A percentile compares a stretch with the other conserved stretches of the same genome.
Evolutionary conservation across 1,284 basidiomycete species (phyloP).

Genomic region (Mycena sp.): DNA sequence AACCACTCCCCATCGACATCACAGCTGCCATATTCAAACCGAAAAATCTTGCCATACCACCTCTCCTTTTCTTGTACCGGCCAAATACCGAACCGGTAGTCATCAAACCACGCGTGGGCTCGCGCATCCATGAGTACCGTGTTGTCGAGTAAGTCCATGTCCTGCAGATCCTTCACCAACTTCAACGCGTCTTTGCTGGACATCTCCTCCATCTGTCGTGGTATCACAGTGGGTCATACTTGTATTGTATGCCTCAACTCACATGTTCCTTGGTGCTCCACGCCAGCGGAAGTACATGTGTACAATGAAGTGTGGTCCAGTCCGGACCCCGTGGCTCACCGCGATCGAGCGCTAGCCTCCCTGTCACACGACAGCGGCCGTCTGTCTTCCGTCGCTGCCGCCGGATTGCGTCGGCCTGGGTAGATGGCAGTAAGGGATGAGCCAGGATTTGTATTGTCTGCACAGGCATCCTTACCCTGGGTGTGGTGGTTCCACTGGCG

Average conservation of each 20-base stretch:
- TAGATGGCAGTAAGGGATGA: neutral
- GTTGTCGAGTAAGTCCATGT: neutral
- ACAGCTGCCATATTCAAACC: constrained; percentile 3
- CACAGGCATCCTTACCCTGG: neutral
- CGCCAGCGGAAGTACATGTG: constrained; percentile 1
- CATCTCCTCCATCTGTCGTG: neutral
- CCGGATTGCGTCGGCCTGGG: neutral
- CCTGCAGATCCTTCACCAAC: neutral
- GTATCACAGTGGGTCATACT: neutral
- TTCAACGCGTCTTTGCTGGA: neutral
- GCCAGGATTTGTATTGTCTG: no score
- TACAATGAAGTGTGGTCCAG: neutral
- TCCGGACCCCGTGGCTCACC: neutral
- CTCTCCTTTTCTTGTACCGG: neutral
- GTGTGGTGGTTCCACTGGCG: neutral
- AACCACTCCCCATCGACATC: constrained; percentile 9
- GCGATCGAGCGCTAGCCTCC: neutral
- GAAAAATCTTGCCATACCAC: constrained; percentile 19
- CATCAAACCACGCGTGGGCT: constrained; percentile 10
- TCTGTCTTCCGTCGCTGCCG: neutral
- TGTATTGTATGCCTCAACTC: neutral
- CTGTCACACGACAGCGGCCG: constrained; percentile 8
- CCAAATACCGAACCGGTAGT: constrained; percentile 15
- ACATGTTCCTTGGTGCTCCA: neutral
- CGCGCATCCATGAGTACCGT: constrained; percentile 19